These are phyloP conservation scores for Sordariomycetes sp. DNA, from an alignment of 2,329 filamentous ascomycete species.

Conservation along the genomic window DNA sequence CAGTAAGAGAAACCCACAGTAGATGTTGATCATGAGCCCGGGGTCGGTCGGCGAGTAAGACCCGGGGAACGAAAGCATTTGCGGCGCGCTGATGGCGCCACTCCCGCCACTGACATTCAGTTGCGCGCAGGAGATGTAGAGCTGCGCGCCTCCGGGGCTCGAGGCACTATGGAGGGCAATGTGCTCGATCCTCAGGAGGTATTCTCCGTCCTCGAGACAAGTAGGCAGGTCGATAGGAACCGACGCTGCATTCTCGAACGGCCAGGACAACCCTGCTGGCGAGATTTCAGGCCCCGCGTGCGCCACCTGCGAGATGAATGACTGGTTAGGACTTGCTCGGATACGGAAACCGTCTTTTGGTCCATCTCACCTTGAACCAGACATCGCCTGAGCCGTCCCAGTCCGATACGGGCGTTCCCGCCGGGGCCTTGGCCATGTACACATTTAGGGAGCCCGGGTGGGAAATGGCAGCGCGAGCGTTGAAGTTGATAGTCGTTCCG, in stretches of 20 bases:
- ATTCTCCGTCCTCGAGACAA: conserved; percentile 12
- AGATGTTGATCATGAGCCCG: conserved; percentile 31
- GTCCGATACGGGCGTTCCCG: conserved; percentile 17
- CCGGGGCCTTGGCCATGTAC: conserved; percentile 23
- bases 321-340: too few species aligned
- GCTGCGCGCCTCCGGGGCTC: conserved; percentile 18
- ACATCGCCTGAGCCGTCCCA: conserved; percentile 25
- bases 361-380: conserved; percentile 28
- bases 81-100: not conserved
- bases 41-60: conserved; percentile 28
- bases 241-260: conserved; percentile 17
- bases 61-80: conserved; percentile 27
- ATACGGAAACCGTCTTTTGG: too few species aligned
- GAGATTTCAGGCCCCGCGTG: conserved; percentile 26
- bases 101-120: conserved; percentile 10
- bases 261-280: conserved; percentile 25
- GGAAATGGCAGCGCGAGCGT: conserved; percentile 27
- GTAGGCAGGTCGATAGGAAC: conserved; percentile 11
- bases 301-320: conserved; percentile 6
- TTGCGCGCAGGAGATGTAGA: conserved; percentile 16
- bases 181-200: conserved; percentile 18
- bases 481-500: conserved; percentile 14
- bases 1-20: conserved; percentile 13
- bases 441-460: conserved; percentile 26
- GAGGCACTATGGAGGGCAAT: conserved; percentile 19